A percentile compares a stretch with the other conserved stretches of the same genome.
phyloP scores from a whole-genome alignment of 192 early-diverging fungal genomes.

The Umbelopsis ramanniana region DNA sequence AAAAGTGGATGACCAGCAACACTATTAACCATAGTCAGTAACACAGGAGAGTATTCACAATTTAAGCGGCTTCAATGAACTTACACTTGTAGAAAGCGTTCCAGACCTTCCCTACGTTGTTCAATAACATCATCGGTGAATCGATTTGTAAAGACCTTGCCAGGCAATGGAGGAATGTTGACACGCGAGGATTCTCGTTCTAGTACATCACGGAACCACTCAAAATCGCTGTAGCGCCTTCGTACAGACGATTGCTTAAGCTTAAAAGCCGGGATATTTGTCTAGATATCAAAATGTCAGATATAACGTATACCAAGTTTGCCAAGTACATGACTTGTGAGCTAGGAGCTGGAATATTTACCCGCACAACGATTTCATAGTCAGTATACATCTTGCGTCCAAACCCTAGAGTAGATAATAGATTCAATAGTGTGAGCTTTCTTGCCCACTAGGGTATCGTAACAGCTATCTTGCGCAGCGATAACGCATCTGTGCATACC shows the following conservation, averaged over 20 bases:
- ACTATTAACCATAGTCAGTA: slow-evolving; percentile 53
- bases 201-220: slow-evolving; percentile 96
- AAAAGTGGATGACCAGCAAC: slow-evolving; percentile 95
- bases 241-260: slow-evolving; percentile 80
- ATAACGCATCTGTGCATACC: slow-evolving; percentile 44
- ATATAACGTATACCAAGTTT: slow-evolving; percentile 11
- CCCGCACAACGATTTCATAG: slow-evolving; percentile 93
- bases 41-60: too few species aligned
- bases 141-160: slow-evolving; percentile 95
- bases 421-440: neutral
- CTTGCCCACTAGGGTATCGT: too few species aligned
- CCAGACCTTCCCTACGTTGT: slow-evolving; percentile 83
- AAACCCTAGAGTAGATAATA: slow-evolving; percentile 47
- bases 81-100: slow-evolving; percentile 96
- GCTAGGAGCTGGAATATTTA: slow-evolving; percentile 45
- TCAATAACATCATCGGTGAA: slow-evolving; percentile 98
- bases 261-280: slow-evolving; percentile 98
- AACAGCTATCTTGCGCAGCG: slow-evolving; percentile 6
- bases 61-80: too few species aligned
- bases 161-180: slow-evolving; percentile 94
- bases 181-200: slow-evolving; percentile 91
- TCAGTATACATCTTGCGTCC: slow-evolving; percentile 91
- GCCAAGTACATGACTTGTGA: neutral
- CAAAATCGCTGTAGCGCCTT: slow-evolving; percentile 96
- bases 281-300: slow-evolving; percentile 50